These are phyloP conservation scores for Trichoderma gamsii DNA, from an alignment of 495 filamentous ascomycete genomes.

Conservation along the genomic window DNA sequence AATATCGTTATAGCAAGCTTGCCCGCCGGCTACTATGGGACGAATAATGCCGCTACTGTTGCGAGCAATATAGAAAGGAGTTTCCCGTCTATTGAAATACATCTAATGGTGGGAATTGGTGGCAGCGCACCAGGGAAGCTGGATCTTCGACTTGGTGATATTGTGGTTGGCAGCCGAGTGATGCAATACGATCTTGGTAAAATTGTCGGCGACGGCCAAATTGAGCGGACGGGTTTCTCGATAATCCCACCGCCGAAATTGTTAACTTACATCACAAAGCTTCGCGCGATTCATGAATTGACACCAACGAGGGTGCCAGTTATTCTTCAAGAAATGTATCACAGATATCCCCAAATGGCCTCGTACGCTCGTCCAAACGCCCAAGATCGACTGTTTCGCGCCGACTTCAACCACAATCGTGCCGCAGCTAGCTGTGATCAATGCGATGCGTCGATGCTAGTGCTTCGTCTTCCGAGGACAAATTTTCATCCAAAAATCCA, in stretches of 20 bases:
- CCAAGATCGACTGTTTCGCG: not conserved
- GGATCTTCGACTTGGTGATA: constrained; percentile 33
- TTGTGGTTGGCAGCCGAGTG: constrained; percentile 27
- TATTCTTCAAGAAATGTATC: not conserved
- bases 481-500: not conserved
- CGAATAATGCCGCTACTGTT: too few species aligned
- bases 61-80: too few species aligned
- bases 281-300: not conserved
- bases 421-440: not conserved
- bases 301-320: not conserved
- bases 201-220: not conserved
- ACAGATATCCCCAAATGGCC: not conserved
- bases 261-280: not conserved
- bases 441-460: not conserved
- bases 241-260: not conserved
- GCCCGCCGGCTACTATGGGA: too few species aligned
- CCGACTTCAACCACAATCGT: not conserved
- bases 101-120: constrained; percentile 23
- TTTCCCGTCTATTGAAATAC: constrained; percentile 17
- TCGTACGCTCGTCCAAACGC: not conserved
- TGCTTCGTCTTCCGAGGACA: not conserved
- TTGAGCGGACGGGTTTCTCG: not conserved
- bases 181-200: constrained; percentile 9
- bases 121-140: constrained; percentile 19
- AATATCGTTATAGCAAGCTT: constrained; percentile 33